Percentiles rank a stretch among this genome's conserved stretches.
Conservation (phyloP, 306 rosid genomes). For the Rosa multiflora region DNA sequence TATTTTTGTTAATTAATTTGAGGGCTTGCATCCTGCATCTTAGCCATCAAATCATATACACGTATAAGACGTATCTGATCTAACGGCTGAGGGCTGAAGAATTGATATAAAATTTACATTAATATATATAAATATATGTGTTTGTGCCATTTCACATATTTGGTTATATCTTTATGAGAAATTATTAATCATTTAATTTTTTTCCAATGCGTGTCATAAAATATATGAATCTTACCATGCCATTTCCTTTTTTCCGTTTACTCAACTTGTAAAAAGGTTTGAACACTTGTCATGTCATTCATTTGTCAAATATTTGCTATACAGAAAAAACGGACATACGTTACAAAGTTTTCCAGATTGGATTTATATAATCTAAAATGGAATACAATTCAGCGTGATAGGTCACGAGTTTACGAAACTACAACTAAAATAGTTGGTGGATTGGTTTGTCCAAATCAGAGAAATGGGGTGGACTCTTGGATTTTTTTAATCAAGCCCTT, state of each 20-base stretch:
- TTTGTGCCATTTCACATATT: not conserved
- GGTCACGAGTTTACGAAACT: not conserved
- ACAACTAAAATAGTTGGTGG: not conserved
- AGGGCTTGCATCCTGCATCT: not conserved
- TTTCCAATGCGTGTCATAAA: not conserved
- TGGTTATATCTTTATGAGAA: constrained; percentile 24
- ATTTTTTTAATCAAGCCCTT: not conserved
- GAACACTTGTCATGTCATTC: constrained; percentile 5
- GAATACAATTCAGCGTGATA: not conserved
- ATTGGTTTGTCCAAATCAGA: not conserved
- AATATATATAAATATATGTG: not conserved
- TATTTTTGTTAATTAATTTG: not conserved
- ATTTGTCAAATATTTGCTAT: constrained; percentile 15
- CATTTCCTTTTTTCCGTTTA: not conserved
- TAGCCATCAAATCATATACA: not conserved
- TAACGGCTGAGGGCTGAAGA: too few relatives aligned
- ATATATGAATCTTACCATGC: not conserved
- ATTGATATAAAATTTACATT: not conserved
- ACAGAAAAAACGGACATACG: not conserved
- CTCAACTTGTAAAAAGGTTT: not conserved
- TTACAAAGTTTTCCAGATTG: not conserved
- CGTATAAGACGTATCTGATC: not conserved
- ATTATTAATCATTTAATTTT: not conserved
- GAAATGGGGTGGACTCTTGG: not conserved
- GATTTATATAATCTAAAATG: not conserved